Conservation (phyloP, 768 basidiomycete genomes). For the Tephrocybe sp. region DNA sequence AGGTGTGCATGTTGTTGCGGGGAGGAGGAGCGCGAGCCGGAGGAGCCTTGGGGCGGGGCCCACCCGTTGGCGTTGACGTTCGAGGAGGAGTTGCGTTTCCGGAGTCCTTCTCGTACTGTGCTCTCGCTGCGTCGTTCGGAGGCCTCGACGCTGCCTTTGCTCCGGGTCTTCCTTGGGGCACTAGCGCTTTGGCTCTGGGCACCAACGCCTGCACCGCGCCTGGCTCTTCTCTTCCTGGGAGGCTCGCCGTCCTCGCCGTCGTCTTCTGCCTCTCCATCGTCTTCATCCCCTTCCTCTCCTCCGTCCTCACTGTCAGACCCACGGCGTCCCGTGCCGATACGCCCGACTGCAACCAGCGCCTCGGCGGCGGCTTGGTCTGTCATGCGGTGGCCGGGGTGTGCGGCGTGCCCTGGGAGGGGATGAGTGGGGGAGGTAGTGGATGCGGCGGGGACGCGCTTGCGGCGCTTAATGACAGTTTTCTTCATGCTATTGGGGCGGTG, state of each 20-base stretch:
- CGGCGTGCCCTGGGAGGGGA: too few species aligned
- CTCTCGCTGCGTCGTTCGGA: slow-evolving; percentile 12
- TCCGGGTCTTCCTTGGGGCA: slow-evolving; percentile 32
- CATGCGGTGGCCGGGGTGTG: slow-evolving; percentile 38
- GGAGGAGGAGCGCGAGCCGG: slow-evolving; percentile 8
- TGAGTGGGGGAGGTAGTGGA: slow-evolving; percentile 36
- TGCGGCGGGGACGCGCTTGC: slow-evolving; percentile 96
- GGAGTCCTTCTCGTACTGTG: slow-evolving; percentile 14
- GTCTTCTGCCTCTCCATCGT: slow-evolving; percentile 41
- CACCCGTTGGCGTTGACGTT: slow-evolving; percentile 8
- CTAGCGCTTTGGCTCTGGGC: slow-evolving; percentile 19
- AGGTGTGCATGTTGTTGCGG: slow-evolving; percentile 16
- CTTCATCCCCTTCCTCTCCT: slow-evolving; percentile 38
- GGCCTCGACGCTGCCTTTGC: slow-evolving; percentile 12
- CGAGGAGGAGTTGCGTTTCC: slow-evolving; percentile 14
- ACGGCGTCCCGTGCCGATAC: slow-evolving; percentile 39
- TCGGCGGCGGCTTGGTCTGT: slow-evolving; percentile 89
- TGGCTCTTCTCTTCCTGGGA: slow-evolving; percentile 60
- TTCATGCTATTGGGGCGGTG: slow-evolving; percentile 99
- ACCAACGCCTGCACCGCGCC: slow-evolving; percentile 30
- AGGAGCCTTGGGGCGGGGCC: slow-evolving; percentile 6
- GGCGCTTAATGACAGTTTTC: slow-evolving; percentile 97
- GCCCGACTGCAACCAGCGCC: slow-evolving; percentile 81
- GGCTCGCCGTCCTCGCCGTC: slow-evolving; percentile 45
- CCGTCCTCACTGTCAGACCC: too few species aligned